Percentiles rank a stretch among this genome's conserved stretches.
phyloP scores from a whole-genome alignment of 1,284 basidiomycete genomes.

The Leccinum variabile region DNA sequence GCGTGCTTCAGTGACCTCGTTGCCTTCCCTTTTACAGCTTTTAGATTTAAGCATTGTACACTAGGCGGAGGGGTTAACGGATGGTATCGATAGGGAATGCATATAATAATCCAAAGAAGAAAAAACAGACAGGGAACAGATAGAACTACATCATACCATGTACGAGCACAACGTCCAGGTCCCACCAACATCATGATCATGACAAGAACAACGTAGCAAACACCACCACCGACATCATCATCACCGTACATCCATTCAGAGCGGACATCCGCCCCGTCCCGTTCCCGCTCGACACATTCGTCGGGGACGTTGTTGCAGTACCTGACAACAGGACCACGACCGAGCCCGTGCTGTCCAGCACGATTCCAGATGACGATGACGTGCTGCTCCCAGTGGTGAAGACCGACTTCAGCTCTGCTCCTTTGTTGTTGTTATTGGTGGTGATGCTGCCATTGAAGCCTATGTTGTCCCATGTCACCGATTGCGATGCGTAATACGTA shows the following conservation, averaged over 20 bases:
- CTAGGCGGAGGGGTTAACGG: background rate
- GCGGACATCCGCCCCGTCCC: background rate
- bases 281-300: background rate
- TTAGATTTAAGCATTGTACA: background rate
- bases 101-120: background rate
- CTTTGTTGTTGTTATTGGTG: background rate
- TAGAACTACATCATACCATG: background rate
- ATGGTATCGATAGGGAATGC: background rate
- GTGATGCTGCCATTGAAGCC: background rate
- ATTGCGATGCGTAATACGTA: conserved; percentile 37
- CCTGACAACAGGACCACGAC: conserved; percentile 21
- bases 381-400: conserved; percentile 21
- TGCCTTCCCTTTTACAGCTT: too few species aligned
- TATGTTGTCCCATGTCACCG: conserved; percentile 23
- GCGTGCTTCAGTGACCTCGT: too few species aligned
- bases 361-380: conserved; percentile 16
- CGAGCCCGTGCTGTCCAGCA: conserved; percentile 24
- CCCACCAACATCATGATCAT: background rate
- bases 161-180: background rate
- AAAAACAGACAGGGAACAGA: background rate
- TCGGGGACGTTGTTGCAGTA: background rate
- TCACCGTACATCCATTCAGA: background rate
- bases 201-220: background rate
- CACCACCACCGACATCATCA: background rate
- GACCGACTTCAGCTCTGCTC: background rate